Base-by-base conservation (phyloP, 225 moss, liverwort and hornwort genomes). In the Rhytidiadelphus loreus region DNA sequence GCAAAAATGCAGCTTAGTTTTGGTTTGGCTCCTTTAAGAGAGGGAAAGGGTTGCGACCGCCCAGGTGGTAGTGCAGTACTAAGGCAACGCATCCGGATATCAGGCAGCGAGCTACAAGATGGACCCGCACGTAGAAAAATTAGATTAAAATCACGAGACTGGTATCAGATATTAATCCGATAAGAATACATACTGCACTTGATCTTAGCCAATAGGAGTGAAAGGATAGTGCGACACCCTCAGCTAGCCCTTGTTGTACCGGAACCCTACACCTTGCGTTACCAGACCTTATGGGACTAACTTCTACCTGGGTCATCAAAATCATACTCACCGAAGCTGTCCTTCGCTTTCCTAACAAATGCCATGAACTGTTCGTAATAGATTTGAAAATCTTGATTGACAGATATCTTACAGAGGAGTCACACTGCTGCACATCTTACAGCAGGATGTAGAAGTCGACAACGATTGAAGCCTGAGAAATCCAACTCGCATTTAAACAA, bases 121-220 rank as follows among this genome's bases (percentile, higher is more conserved):
- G 52, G 23, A 76, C 9, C 52, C 53, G 35, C 52, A 23, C 53
- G 52, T 22, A 50, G 52, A 89, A 95, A 92, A 93, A 91, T 86
- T 86, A 95, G 92, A 93, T 90, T 11, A 26, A 6, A 59, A 26
- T 72, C 50, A 50, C 95, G 94, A 86, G 77, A 87, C 92, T 92
- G 87, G 82, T 94, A 92, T 91, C 95, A 92, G 92, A 95, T 92
- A 92, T 87, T 91, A 88, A 92, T 90, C 92, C 93, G 92, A 95
- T 92, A 92, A 90, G 92, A 93, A 91, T 93, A 94, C 91, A 96
- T 93, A 90, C 93, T 92, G 89, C 94, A 90, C 93, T 91, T 91
- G 88, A 94, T 92, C 93, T 92, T 92, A 89, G 94, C 92, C 94
- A 88, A 92, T 92, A 92, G 94, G 95, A 91, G 92, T 88, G 92